Evolutionary conservation across 805 yeast species (phyloP), one percentile per base, ranked within the genome.

Genomic region (Suhomyces sp.): DNA sequence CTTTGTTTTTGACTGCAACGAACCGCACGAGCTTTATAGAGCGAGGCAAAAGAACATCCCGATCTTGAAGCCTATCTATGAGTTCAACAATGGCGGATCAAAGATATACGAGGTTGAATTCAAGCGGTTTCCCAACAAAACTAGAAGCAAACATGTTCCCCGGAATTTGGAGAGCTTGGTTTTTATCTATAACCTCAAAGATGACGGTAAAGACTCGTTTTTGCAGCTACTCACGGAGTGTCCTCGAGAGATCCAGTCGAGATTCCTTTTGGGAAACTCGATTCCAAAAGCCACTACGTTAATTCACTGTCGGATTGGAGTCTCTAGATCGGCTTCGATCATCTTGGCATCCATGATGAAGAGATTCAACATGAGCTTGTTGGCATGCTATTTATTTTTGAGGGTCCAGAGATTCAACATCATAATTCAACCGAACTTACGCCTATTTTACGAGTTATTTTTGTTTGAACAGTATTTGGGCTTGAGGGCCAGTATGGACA

Each of bases 291-390:
- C 46, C 43, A 56, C 57, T 40, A 61, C 70, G 1, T 54, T 73
- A 50, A 64, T 70, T 15, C 77, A 73, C 54, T 73, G 78, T 55
- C 64, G 69, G 24, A 73, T 73, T 43, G 78, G 78, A 0, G 78
- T 73, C 15, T 71, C 76, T 4, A 59, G 78, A 33, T 71, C 75
- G n/a, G 78, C 77, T 4, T 64, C 76, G 10, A 65, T 73, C 43
- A 68, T 72, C 4, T 65, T 73, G 44, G 77, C 77, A 1, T 65
- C 68, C 48, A 62, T 72, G 33, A 73, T 73, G 77, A 63, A 67
- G 45, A 61, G 65, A 41, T 61, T 61, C 44, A 57, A 59, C 24
- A 55, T 71, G 48, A 61, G 60, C 45, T 59, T 73, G 41, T 59
- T 72, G 24, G 61, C 67, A 27, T 72, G 76, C 25, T 73, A 73